Evolutionary conservation across 306 rosid species (phyloP), one percentile per base, ranked within the genome.

Genomic region (Elaeagnus macrophylla): DNA sequence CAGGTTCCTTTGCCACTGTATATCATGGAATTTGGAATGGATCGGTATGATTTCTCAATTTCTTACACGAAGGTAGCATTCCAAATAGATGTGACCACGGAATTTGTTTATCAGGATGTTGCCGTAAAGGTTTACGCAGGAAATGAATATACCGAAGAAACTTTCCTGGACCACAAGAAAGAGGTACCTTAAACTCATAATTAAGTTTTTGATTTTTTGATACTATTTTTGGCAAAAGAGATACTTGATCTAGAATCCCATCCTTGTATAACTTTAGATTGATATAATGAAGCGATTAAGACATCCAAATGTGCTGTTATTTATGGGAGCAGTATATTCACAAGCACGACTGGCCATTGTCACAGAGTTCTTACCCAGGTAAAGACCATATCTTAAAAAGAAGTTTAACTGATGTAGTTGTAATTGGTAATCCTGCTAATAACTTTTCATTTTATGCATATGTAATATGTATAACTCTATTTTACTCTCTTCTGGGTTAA

Each of bases 251-350:
- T 37, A 16, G 40, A 50, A 44, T 63, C 65, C 64, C 54, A 35
- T 67, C 16, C 59, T 40, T 44, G 39, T 57, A 9, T 53, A 18
- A 36, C 62, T 53, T 74, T 71, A 88, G 89, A 75, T 84, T 77
- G 75, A 75, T 75, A 88, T 88, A 77, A 84, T 81, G 96, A 83
- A 79, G 80, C 79, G 89, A 72, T 67, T 79, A 68, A 74, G 96
- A 59, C 96, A 84, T 72, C 94, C 96, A 45, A 84, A 88, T 73
- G 90, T 84, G 15, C 61, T 88, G 71, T 67, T 88, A 54, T 88
- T 83, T 67, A 77, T 88, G 90, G 96, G 96, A 67, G 94, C 94
- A 37, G 81, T 81, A 43, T 84, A 67, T 69, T 71, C 94, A 39
- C 85, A 16, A 48, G 80, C 79, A 74, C 67, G 74, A 56, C 85